Conservation (phyloP, 1,139 yeast species). For the Suhomyces wounanorum region DNA sequence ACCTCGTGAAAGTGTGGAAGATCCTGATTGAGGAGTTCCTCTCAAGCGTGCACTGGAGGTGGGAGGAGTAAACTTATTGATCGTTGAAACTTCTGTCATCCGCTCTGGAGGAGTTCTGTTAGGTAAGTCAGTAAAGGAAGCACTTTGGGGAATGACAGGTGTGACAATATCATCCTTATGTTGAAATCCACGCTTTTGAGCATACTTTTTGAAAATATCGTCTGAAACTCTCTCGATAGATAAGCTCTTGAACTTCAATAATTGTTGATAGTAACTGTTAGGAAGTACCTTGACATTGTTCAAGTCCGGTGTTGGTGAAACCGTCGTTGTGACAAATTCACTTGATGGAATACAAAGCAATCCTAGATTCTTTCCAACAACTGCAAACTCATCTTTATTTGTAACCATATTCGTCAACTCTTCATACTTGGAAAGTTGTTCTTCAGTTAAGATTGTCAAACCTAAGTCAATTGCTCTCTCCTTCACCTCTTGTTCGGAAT, state of each 20-base stretch:
- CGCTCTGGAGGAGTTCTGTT: slow-evolving; percentile 14
- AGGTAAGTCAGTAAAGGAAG: slow-evolving; percentile 13
- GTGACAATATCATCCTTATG: slow-evolving; percentile 26
- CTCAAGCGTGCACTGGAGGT: slow-evolving; percentile 16
- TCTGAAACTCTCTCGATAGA: slow-evolving; percentile 49
- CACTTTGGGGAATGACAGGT: slow-evolving; percentile 17
- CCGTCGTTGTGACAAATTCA: slow-evolving; percentile 61
- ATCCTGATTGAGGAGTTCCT: slow-evolving; percentile 18
- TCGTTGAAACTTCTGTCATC: slow-evolving; percentile 3
- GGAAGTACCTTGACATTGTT: slow-evolving; percentile 65
- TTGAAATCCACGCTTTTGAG: slow-evolving; percentile 51
- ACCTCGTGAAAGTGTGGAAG: slow-evolving; percentile 13
- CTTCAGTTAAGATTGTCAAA: slow-evolving; percentile 44
- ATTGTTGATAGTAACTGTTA: slow-evolving; percentile 59
- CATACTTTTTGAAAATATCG: slow-evolving; percentile 47
- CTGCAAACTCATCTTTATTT: slow-evolving; percentile 23
- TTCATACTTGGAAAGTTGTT: slow-evolving; percentile 31
- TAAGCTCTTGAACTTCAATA: slow-evolving; percentile 46
- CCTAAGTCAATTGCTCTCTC: slow-evolving; percentile 31
- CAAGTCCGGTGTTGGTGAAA: slow-evolving; percentile 56
- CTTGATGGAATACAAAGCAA: slow-evolving; percentile 55
- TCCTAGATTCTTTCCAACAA: slow-evolving; percentile 46
- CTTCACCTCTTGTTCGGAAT: slow-evolving; percentile 23
- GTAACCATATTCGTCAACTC: slow-evolving; percentile 19
- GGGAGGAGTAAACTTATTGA: slow-evolving; percentile 19